These are phyloP conservation scores for Hypholoma fasciculare DNA, from an alignment of 768 basidiomycete genomes.

Conservation along the genomic window DNA sequence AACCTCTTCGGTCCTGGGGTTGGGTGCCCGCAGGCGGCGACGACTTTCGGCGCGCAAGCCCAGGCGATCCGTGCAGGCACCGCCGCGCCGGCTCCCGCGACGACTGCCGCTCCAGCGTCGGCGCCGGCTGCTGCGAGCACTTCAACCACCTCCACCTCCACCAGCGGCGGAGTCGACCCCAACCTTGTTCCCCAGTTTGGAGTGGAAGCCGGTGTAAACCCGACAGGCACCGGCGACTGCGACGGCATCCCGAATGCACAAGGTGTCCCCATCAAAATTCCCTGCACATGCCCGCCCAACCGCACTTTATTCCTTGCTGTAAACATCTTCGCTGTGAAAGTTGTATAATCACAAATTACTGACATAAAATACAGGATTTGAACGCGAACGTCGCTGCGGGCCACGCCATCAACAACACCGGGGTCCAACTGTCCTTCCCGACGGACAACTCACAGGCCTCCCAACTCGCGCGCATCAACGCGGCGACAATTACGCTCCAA, in stretches of 20 bases:
- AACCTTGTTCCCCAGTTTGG: slow-evolving; percentile 61
- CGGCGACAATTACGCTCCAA: slow-evolving; percentile 68
- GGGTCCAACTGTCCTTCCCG: slow-evolving; percentile 60
- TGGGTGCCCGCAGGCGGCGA: slow-evolving; percentile 67
- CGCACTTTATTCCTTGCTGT: slow-evolving; percentile 16
- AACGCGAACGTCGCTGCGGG: slow-evolving; percentile 61
- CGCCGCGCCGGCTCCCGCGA: slow-evolving; percentile 28
- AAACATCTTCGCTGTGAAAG: not conserved
- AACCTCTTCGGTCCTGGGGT: slow-evolving; percentile 68
- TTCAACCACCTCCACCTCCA: slow-evolving; percentile 17
- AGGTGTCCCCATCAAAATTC: slow-evolving; percentile 60
- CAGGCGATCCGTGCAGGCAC: slow-evolving; percentile 18
- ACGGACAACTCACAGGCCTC: slow-evolving; percentile 53
- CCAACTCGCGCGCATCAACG: slow-evolving; percentile 55
- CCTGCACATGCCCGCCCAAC: slow-evolving; percentile 42
- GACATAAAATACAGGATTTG: slow-evolving; percentile 27
- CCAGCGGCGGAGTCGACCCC: slow-evolving; percentile 46
- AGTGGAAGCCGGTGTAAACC: slow-evolving; percentile 54
- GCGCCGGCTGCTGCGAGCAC: slow-evolving; percentile 11
- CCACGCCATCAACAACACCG: slow-evolving; percentile 64
- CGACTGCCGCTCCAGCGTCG: not conserved
- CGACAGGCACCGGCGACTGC: slow-evolving; percentile 71
- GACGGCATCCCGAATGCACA: slow-evolving; percentile 56
- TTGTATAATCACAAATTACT: too few species aligned
- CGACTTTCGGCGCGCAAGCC: slow-evolving; percentile 47